Conservation (phyloP, 2,329 filamentous ascomycete genomes). For the Xylaria sp. region DNA sequence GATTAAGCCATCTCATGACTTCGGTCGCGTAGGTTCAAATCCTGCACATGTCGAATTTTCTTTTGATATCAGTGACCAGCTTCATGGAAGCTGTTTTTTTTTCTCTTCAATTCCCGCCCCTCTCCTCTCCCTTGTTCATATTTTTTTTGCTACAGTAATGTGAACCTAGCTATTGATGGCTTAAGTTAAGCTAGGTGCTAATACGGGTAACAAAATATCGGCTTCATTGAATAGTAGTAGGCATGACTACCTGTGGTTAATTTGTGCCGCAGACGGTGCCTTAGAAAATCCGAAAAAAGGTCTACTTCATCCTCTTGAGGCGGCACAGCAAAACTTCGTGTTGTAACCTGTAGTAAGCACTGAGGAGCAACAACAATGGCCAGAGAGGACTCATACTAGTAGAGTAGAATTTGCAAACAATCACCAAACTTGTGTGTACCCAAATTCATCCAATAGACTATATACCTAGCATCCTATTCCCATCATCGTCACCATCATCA, state of each 20-base stretch:
- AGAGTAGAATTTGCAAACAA: background rate
- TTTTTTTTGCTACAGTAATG: background rate
- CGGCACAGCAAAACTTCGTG: background rate
- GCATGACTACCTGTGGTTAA: no score
- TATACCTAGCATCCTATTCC: background rate
- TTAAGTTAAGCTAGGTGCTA: background rate
- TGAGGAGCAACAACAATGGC: no score
- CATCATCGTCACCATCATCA: conserved; percentile 11
- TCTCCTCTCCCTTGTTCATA: no score
- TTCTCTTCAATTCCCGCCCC: no score
- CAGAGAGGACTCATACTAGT: background rate
- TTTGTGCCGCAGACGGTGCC: background rate
- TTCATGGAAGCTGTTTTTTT: no score
- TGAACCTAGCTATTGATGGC: background rate
- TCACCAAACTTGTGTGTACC: background rate
- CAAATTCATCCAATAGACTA: background rate
- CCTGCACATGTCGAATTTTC: conserved; percentile 43
- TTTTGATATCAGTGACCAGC: no score
- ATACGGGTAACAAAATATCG: no score
- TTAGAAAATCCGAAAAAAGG: background rate
- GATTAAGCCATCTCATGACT: conserved; percentile 45
- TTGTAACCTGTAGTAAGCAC: no score
- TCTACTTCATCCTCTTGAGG: background rate
- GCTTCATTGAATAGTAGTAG: no score
- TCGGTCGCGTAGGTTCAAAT: conserved; percentile 48